Evolutionary conservation across 768 basidiomycete species (phyloP).

Genomic region (Scleroderma bovista): DNA sequence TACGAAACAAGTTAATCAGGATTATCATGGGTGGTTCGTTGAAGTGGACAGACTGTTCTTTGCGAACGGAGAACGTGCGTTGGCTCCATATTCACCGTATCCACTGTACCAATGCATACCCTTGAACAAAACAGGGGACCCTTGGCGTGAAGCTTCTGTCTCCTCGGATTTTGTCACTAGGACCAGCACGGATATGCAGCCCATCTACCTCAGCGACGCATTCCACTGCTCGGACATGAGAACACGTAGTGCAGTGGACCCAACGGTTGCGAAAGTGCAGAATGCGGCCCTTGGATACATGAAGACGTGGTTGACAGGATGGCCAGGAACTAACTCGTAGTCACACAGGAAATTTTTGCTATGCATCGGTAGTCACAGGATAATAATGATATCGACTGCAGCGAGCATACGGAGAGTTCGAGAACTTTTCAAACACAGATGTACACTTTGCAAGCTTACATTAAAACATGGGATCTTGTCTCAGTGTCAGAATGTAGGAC

Average conservation of each 20-base stretch:
- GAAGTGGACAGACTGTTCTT: constrained; percentile 57
- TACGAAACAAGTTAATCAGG: constrained; percentile 37
- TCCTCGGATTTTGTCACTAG: constrained; percentile 48
- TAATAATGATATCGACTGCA: no score
- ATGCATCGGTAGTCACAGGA: no score
- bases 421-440: no score
- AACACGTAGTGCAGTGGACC: constrained; percentile 38
- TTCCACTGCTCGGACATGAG: constrained; percentile 66
- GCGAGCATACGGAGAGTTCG: no score
- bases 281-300: constrained; percentile 45
- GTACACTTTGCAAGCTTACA: no score
- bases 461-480: no score
- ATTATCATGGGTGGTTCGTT: constrained; percentile 62
- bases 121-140: constrained; percentile 46
- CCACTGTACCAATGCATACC: background rate
- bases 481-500: no score
- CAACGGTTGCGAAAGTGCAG: constrained; percentile 51
- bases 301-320: constrained; percentile 46
- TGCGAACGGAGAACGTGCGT: constrained; percentile 60
- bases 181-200: constrained; percentile 46
- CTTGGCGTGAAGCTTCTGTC: constrained; percentile 66
- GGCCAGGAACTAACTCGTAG: background rate
- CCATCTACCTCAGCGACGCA: constrained; percentile 53
- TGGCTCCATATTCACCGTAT: background rate
- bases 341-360: no score